These are phyloP conservation scores for Miscanthus sacchariflorus DNA, from an alignment of 202 grass and related monocot species.

Conservation along the genomic window DNA sequence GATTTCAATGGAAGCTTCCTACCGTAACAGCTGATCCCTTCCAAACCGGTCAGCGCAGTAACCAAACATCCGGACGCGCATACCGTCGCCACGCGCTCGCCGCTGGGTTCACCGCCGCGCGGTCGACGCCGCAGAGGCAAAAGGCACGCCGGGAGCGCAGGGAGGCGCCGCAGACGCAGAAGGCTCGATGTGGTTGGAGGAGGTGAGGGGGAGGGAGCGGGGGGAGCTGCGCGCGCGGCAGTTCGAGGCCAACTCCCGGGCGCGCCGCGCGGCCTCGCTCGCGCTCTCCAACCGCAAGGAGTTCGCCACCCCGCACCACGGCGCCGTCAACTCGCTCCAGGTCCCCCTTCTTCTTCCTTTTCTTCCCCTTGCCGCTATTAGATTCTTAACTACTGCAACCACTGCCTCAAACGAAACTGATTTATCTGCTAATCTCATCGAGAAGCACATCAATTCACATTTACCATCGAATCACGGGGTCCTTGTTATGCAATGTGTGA, in stretches of 20 bases:
- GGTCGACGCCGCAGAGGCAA: background rate
- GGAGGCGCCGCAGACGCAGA: background rate
- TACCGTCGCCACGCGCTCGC: background rate
- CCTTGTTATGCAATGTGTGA: background rate
- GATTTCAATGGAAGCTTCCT: constrained; percentile 21
- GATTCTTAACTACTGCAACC: background rate
- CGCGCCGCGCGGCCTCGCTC: constrained; percentile 62
- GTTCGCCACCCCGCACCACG: constrained; percentile 71
- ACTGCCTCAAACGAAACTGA: background rate
- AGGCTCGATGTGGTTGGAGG: constrained; percentile 68
- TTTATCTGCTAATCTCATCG: background rate
- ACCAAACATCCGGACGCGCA: background rate
- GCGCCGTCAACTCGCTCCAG: constrained; percentile 91
- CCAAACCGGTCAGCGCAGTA: background rate
- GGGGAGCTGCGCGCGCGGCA: constrained; percentile 53
- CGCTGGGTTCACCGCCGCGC: constrained; percentile 15
- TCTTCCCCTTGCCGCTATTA: background rate
- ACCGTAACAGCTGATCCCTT: constrained; percentile 24
- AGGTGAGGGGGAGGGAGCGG: constrained; percentile 71
- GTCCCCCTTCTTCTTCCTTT: constrained; percentile 35
- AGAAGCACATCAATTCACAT: background rate
- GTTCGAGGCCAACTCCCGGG: constrained; percentile 54
- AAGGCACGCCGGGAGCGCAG: background rate
- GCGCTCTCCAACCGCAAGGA: constrained; percentile 89
- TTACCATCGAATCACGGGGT: background rate